Percentiles rank a stretch among this genome's conserved stretches.
Evolutionary conservation across 805 yeast genomes (phyloP).

Genomic region (Candida saitoana): DNA sequence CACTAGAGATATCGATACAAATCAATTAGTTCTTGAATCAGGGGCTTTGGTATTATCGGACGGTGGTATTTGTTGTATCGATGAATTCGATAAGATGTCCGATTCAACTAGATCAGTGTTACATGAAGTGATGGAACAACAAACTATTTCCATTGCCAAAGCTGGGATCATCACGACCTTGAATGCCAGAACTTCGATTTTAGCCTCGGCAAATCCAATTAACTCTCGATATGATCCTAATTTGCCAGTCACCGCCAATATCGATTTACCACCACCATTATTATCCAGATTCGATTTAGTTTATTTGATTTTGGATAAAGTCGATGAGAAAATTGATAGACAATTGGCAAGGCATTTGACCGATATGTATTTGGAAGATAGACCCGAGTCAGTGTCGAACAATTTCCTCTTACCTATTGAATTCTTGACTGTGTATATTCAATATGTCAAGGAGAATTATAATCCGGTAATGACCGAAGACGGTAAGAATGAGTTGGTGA

Average conservation of each 20-base stretch:
- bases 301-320: constrained; percentile 85
- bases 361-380: constrained; percentile 84
- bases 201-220: constrained; percentile 98
- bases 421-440: constrained; percentile 81
- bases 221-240: constrained; percentile 94
- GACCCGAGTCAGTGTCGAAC: constrained; percentile 64
- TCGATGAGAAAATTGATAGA: constrained; percentile 80
- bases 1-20: constrained; percentile 90
- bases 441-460: constrained; percentile 84
- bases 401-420: constrained; percentile 80
- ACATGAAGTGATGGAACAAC: constrained; percentile 99
- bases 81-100: constrained; percentile 98
- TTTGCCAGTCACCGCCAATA: constrained; percentile 89
- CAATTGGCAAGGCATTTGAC: constrained; percentile 88
- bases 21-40: constrained; percentile 86
- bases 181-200: constrained; percentile 91
- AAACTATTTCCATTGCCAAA: constrained; percentile 95
- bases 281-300: constrained; percentile 93
- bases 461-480: constrained; percentile 76
- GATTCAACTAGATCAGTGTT: constrained; percentile 93
- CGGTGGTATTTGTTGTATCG: constrained; percentile 97
- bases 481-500: constrained; percentile 82
- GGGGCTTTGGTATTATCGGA: constrained; percentile 99
- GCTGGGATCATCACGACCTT: constrained; percentile 98
- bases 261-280: constrained; percentile 94